Conservation (phyloP, 169 alveolate genomes). For the Haemoproteus tartakovskyi region DNA sequence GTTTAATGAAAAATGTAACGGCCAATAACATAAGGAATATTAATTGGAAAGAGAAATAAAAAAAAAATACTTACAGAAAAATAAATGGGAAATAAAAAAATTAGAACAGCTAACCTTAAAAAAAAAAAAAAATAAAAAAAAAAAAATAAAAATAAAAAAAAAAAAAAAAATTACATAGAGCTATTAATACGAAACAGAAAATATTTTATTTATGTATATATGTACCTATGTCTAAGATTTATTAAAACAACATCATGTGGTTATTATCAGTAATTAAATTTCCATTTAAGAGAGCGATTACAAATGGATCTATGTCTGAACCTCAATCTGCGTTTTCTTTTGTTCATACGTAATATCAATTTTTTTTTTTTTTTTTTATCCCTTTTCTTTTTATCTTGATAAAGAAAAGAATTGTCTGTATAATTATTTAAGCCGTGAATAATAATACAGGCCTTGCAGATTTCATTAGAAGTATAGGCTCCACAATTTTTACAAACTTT, state of each 20-base stretch:
- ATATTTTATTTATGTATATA: no score
- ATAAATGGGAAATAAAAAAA: neutral
- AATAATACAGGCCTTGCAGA: slow-evolving; percentile 57
- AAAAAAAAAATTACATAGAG: no score
- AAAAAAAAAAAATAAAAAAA: neutral
- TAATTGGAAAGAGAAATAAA: no score
- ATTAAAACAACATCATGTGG: no score
- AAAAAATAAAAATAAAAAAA: slow-evolving; percentile 1
- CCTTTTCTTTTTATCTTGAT: slow-evolving; percentile 19
- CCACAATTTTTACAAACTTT: slow-evolving; percentile 37
- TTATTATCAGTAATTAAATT: no score
- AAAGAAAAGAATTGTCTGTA: slow-evolving; percentile 51
- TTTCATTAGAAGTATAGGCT: slow-evolving; percentile 35
- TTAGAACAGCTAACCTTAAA: neutral
- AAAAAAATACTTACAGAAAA: no score
- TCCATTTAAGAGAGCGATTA: no score
- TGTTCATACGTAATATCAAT: slow-evolving; percentile 26
- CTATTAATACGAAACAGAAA: no score
- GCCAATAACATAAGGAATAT: no score
- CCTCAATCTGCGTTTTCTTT: neutral
- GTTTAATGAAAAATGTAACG: no score
- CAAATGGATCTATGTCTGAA: no score
- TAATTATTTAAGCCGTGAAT: slow-evolving; percentile 40
- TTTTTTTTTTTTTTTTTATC: slow-evolving; percentile 8
- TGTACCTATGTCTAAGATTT: no score